Conservation (phyloP, 2,329 filamentous ascomycete species). For the Arthrobotrys iridis region DNA sequence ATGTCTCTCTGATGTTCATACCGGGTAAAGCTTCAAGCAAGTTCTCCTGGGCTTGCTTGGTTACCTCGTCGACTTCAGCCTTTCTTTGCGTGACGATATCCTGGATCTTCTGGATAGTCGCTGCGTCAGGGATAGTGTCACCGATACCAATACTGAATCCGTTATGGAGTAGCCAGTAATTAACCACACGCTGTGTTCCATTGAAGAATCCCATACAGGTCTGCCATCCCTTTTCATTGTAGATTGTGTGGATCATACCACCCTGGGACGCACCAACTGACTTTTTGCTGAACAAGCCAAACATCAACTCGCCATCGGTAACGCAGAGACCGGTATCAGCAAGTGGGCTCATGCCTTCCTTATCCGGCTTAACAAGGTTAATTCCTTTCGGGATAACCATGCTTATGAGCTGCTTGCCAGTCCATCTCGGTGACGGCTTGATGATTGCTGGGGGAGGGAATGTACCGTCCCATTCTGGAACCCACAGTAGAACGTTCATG, state of each 20-base stretch:
- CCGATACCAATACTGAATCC: slow-evolving; percentile 98
- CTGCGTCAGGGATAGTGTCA: slow-evolving; percentile 91
- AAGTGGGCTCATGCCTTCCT: slow-evolving; percentile 70
- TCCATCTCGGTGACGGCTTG: slow-evolving; percentile 93
- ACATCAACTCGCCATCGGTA: slow-evolving; percentile 87
- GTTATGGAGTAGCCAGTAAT: slow-evolving; percentile 96
- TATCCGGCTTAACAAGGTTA: slow-evolving; percentile 73
- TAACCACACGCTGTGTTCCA: slow-evolving; percentile 90
- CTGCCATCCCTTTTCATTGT: slow-evolving; percentile 88
- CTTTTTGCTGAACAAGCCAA: slow-evolving; percentile 92
- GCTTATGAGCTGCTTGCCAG: slow-evolving; percentile 96
- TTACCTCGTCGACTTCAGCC: slow-evolving; percentile 78
- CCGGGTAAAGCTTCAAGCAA: slow-evolving; percentile 90
- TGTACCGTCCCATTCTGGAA: slow-evolving; percentile 95
- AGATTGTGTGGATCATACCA: slow-evolving; percentile 94
- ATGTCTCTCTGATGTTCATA: slow-evolving; percentile 98
- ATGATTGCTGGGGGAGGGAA: slow-evolving; percentile 93
- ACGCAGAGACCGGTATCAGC: slow-evolving; percentile 83
- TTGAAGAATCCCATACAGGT: slow-evolving; percentile 96
- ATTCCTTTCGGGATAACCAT: slow-evolving; percentile 89
- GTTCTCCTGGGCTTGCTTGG: slow-evolving; percentile 81
- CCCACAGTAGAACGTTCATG: slow-evolving; percentile 98
- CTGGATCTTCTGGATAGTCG: slow-evolving; percentile 85
- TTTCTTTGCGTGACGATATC: slow-evolving; percentile 83
- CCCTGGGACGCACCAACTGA: slow-evolving; percentile 87